Base-by-base conservation (phyloP, 1,139 yeast species). In the Geotrichum phurueaensis region DNA sequence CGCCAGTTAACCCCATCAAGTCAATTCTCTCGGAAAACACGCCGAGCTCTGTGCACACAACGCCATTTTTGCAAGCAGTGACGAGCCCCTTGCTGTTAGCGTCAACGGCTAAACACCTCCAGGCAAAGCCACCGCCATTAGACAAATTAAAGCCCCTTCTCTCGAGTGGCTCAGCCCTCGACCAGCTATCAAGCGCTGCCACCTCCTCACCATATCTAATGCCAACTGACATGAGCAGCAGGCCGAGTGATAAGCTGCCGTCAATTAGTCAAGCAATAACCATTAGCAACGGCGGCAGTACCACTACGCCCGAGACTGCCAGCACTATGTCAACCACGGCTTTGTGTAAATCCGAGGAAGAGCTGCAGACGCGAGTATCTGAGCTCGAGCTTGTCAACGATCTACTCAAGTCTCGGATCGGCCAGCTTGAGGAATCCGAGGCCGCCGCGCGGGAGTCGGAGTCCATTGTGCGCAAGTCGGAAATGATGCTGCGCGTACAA, bases 361-460 rank as follows among this genome's bases (percentile, higher is more conserved):
- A 58, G 15, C 62, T 70, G 45, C 62, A 67, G 50, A 68, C 71
- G 1, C 57, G 71, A 43, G 67, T 69, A 33, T 84, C 89, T n/a
- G 98, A 92, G 71, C 79, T 92, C 62, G 97, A 92, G 72, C 78
- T 92, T 54, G 96, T 92, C 50, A 91, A 90, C 69, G 97, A 91
- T 70, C 78, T 92, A 64, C 88, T 89, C 76, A 81, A 89, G 66
- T 83, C 94, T 3, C 82, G 96, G 67, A 89, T 92, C 57, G 78
- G 82, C 74, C 97, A 92, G 70, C 78, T 92, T 64, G 97, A 92
- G 47, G 47, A 39, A 7, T 39, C 83, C 22, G 75, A 80, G 77
- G 91, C 86, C 68, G 64, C 66, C 31, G 60, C 64, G 18, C 36
- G 58, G 3, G 23, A 56, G 20, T 62, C 66, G 18, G 69, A 67